These are phyloP conservation scores for Polymyxa betae DNA, from an alignment of 208 protist species.

Conservation along the genomic window DNA sequence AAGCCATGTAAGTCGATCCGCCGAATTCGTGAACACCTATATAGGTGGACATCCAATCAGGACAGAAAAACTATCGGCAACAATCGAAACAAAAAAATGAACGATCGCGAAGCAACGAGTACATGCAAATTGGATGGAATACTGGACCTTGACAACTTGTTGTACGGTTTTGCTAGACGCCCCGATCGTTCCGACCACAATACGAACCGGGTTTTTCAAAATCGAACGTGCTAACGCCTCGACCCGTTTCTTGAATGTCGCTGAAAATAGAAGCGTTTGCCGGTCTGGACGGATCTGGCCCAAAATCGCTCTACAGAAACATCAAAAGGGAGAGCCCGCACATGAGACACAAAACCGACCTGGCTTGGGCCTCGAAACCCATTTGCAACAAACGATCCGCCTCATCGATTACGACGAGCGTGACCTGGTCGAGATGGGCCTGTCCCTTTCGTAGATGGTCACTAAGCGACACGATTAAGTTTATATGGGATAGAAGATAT, in stretches of 20 bases:
- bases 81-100: no score
- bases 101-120: no score
- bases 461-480: conserved; percentile 96
- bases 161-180: conserved; percentile 56
- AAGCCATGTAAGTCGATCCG: conserved; percentile 71
- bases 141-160: conserved; percentile 69
- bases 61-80: no score
- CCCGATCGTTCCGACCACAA: conserved; percentile 56
- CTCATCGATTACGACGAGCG: conserved; percentile 94
- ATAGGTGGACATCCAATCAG: no score
- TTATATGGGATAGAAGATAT: conserved; percentile 18
- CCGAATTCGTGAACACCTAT: neutral
- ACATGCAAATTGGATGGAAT: no score
- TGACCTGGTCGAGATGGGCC: conserved; percentile 71
- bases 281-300: conserved; percentile 86
- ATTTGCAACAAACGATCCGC: conserved; percentile 97
- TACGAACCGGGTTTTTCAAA: conserved; percentile 65
- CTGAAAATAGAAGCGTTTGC: conserved; percentile 76
- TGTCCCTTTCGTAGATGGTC: conserved; percentile 77
- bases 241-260: conserved; percentile 65
- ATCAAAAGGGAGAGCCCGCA: neutral
- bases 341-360: neutral
- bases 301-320: conserved; percentile 51
- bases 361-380: conserved; percentile 92
- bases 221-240: conserved; percentile 60